These are phyloP conservation scores for Cercospora sp. DNA, from an alignment of 2,329 filamentous ascomycete species.

Conservation along the genomic window DNA sequence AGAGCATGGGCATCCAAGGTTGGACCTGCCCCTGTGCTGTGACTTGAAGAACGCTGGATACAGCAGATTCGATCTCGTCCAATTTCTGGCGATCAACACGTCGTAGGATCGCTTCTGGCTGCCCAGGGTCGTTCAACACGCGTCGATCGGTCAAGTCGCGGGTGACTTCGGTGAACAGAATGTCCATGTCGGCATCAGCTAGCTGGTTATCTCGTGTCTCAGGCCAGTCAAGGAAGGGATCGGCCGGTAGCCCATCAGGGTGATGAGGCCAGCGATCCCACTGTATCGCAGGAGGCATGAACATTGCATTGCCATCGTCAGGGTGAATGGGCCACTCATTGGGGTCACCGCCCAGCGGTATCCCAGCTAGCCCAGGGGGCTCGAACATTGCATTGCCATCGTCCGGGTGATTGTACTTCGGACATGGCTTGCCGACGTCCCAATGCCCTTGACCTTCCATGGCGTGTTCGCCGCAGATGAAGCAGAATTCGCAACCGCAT, in stretches of 20 bases:
- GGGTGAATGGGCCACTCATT: not conserved
- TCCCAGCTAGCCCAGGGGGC: not conserved
- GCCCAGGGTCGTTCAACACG: not conserved
- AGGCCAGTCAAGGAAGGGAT: not conserved
- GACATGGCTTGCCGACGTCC: not conserved
- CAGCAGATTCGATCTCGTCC: not conserved
- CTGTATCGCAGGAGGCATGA: not conserved
- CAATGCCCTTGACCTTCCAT: not conserved
- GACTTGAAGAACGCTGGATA: not conserved
- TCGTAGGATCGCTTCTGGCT: not conserved
- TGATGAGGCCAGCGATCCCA: not conserved
- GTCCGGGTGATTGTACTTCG: not conserved
- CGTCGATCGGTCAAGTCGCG: not conserved
- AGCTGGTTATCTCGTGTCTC: not conserved
- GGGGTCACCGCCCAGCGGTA: not conserved
- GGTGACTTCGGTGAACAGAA: not conserved
- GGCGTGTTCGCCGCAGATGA: not conserved
- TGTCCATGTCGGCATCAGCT: not conserved
- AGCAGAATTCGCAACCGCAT: not conserved
- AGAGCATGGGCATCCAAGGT: not conserved
- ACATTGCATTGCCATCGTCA: not conserved
- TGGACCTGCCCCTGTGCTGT: not conserved
- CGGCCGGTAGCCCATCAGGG: not conserved
- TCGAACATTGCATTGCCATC: not conserved
- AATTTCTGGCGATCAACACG: not conserved